Evolutionary conservation across 495 filamentous ascomycete species (phyloP).

Genomic region (Rhypophila decipiens): DNA sequence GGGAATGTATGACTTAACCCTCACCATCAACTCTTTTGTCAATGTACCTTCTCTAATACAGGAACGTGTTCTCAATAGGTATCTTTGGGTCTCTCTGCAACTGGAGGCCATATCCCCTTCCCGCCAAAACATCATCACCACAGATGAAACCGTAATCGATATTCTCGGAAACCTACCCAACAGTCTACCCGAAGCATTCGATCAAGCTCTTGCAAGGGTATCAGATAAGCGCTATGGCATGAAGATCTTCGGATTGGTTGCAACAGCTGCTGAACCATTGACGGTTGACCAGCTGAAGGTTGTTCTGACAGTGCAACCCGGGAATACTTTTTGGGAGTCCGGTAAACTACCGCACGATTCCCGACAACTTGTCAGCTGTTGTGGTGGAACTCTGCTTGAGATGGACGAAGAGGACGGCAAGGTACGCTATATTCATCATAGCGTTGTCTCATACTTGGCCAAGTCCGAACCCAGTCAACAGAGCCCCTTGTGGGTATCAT

Average conservation of each 20-base stretch:
- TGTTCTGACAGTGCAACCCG: not conserved
- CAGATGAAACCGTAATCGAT: not conserved
- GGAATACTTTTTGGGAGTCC: accelerated
- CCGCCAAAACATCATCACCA: not conserved
- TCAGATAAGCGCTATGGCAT: not conserved
- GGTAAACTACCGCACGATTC: not conserved
- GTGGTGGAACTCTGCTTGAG: not conserved
- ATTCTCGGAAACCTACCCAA: not conserved
- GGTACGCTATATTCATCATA: slow-evolving; percentile 6
- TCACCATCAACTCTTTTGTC: not conserved
- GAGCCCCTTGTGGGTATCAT: not conserved
- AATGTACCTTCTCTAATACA: not conserved
- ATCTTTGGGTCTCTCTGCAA: slow-evolving; percentile 5
- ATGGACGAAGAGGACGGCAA: not conserved
- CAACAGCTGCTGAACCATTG: not conserved
- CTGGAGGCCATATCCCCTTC: not conserved
- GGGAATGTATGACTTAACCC: not conserved
- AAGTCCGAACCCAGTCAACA: not conserved
- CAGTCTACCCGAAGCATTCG: not conserved
- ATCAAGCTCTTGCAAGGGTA: not conserved
- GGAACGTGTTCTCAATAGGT: not conserved
- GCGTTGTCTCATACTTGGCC: not conserved
- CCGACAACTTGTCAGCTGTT: not conserved
- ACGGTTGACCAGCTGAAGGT: not conserved
- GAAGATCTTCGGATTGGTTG: not conserved